A percentile compares a stretch with the other conserved stretches of the same genome.
Evolutionary conservation across 2,329 filamentous ascomycete species (phyloP).

Genomic region (Monascus ruber): DNA sequence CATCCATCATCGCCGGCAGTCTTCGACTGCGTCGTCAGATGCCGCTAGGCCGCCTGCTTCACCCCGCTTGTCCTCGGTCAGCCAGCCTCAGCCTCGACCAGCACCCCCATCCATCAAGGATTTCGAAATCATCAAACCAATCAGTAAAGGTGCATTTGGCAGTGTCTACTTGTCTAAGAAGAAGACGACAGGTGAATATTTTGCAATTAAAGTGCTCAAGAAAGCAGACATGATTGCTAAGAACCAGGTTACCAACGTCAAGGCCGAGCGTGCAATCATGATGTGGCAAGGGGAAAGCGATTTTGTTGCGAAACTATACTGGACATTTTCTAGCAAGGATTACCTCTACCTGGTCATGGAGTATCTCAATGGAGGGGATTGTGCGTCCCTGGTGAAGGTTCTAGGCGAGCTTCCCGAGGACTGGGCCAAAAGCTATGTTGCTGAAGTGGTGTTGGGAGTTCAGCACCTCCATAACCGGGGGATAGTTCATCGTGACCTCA

Average conservation of each 20-base stretch:
- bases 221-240: constrained; percentile 99
- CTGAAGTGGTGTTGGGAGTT: constrained; percentile 91
- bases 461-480: constrained; percentile 89
- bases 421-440: constrained; percentile 96
- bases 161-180: constrained; percentile 98
- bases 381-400: constrained; percentile 89
- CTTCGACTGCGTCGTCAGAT: constrained; percentile 74
- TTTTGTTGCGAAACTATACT: constrained; percentile 97
- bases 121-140: constrained; percentile 98
- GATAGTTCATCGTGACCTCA: constrained; percentile 93
- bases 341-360: constrained; percentile 99
- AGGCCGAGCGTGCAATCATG: constrained; percentile 97
- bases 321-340: constrained; percentile 99
- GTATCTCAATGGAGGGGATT: constrained; percentile 94
- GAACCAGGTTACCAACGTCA: constrained; percentile 98
- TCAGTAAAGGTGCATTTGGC: constrained; percentile 96
- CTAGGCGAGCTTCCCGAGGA: constrained; percentile 86
- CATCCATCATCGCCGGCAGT: constrained; percentile 75
- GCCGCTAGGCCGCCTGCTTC: constrained; percentile 61
- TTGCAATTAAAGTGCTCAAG: constrained; percentile 95
- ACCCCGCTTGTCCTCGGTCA: constrained; percentile 65
- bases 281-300: constrained; percentile 99
- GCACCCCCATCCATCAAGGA: constrained; percentile 96
- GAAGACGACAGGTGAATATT: constrained; percentile 96
- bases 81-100: constrained; percentile 73